phyloP scores from a whole-genome alignment of 305 asterid genomes.

The Solanum hybrid region DNA sequence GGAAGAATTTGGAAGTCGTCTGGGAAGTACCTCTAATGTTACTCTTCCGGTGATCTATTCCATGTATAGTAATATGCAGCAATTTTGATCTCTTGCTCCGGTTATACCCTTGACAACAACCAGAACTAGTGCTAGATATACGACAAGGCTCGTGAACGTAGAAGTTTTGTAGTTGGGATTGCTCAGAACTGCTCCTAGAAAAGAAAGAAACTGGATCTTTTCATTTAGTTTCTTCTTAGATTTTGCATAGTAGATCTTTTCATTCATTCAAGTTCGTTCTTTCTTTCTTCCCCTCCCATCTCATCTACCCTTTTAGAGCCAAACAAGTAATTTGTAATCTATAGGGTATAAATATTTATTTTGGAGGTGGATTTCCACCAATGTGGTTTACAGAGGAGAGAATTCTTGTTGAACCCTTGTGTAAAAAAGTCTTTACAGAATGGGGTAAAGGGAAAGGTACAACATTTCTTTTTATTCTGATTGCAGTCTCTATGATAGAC shows the following conservation, averaged over 20 bases:
- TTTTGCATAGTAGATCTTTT: slow-evolving; percentile 19
- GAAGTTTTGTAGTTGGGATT: slow-evolving; percentile 33
- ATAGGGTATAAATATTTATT: slow-evolving; percentile 31
- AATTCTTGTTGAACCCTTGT: not conserved
- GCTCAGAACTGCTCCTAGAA: slow-evolving; percentile 16
- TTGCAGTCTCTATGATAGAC: not conserved
- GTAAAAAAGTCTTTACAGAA: not conserved
- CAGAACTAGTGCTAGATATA: not conserved
- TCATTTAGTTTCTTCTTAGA: not conserved
- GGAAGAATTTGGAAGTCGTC: slow-evolving; percentile 86
- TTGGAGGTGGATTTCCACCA: slow-evolving; percentile 30
- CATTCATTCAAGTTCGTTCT: slow-evolving; percentile 24
- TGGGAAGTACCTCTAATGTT: slow-evolving; percentile 49
- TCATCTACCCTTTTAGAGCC: not conserved
- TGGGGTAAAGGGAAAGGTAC: not conserved
- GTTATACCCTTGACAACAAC: not conserved
- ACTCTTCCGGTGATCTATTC: not conserved
- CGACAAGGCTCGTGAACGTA: slow-evolving; percentile 17
- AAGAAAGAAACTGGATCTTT: not conserved
- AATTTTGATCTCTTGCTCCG: not conserved
- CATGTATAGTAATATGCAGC: slow-evolving; percentile 37
- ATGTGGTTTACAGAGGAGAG: slow-evolving; percentile 14
- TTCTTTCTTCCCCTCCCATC: slow-evolving; percentile 17
- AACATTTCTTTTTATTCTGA: not conserved
- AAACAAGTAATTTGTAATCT: slow-evolving; percentile 14